phyloP scores from a whole-genome alignment of 495 filamentous ascomycete species.

The Rhypophila decipiens region DNA sequence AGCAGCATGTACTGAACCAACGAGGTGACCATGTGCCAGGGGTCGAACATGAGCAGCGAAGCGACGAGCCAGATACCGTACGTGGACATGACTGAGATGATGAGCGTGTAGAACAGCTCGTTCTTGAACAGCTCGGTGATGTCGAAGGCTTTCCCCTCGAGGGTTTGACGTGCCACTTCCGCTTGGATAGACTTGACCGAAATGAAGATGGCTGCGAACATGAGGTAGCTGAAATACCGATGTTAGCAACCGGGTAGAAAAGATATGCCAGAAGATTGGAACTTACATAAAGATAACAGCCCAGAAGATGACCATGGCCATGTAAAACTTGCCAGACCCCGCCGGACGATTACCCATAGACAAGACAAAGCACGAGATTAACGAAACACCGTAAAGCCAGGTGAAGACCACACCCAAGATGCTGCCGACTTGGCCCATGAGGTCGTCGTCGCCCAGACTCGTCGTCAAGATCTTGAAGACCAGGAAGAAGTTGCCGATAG shows the following conservation, averaged over 20 bases:
- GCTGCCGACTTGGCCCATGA: constrained; percentile 68
- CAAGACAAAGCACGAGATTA: constrained; percentile 92
- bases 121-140: constrained; percentile 73
- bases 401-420: constrained; percentile 86
- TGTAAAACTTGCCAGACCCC: constrained; percentile 87
- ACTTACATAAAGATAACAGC: constrained; percentile 82
- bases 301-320: constrained; percentile 98
- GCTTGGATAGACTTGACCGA: constrained; percentile 76
- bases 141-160: constrained; percentile 57
- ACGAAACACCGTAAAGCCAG: constrained; percentile 88
- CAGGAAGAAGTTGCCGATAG: constrained; percentile 98
- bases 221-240: constrained; percentile 59
- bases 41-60: constrained; percentile 93
- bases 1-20: constrained; percentile 96
- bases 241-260: constrained; percentile 10
- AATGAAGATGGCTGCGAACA: constrained; percentile 93
- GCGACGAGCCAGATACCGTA: constrained; percentile 91
- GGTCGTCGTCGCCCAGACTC: constrained; percentile 59
- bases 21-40: constrained; percentile 97
- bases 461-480: constrained; percentile 96
- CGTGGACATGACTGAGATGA: constrained; percentile 85
- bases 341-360: constrained; percentile 95
- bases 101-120: constrained; percentile 83
- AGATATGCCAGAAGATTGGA: constrained; percentile 4
- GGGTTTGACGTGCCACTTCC: constrained; percentile 54